Conservation (phyloP, 2,329 filamentous ascomycete genomes). For the Colletotrichum sp. region DNA sequence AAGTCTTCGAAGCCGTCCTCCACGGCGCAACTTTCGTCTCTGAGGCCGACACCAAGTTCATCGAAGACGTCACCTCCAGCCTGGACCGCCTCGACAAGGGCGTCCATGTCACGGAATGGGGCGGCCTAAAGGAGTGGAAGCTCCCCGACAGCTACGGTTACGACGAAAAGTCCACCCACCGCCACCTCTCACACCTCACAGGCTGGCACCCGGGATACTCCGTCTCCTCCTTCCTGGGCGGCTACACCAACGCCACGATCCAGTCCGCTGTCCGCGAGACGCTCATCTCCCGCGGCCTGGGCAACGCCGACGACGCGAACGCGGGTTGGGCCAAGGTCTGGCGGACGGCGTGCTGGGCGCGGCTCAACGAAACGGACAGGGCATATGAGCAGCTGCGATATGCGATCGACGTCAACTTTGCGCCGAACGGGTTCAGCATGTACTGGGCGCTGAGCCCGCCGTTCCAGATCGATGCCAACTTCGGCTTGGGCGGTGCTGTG, state of each 20-base stretch:
- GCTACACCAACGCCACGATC: constrained; percentile 47
- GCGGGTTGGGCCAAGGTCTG: constrained; percentile 65
- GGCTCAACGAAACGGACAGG: constrained; percentile 53
- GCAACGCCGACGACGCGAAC: constrained; percentile 52
- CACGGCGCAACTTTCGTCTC: constrained; percentile 24
- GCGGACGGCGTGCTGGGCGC: constrained; percentile 61
- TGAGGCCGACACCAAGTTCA: constrained; percentile 32
- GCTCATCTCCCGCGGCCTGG: constrained; percentile 49
- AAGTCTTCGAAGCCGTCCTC: constrained; percentile 44
- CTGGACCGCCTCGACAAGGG: constrained; percentile 37
- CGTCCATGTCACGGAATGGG: constrained; percentile 32
- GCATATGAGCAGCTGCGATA: constrained; percentile 54
- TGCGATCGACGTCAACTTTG: constrained; percentile 55
- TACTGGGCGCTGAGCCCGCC: constrained; percentile 49
- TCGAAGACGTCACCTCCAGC: constrained; percentile 42
- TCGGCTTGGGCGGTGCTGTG: constrained; percentile 53
- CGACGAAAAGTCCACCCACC: constrained; percentile 30
- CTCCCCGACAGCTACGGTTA: constrained; percentile 32
- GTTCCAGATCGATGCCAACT: constrained; percentile 67
- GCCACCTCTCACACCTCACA: constrained; percentile 58
- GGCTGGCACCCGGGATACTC: constrained; percentile 62
- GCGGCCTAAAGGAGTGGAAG: constrained; percentile 39
- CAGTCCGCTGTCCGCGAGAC: constrained; percentile 49
- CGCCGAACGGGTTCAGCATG: constrained; percentile 54
- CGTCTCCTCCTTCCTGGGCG: constrained; percentile 44